phyloP scores from a whole-genome alignment of 495 filamentous ascomycete species.

The Talaromyces stipitatus region DNA sequence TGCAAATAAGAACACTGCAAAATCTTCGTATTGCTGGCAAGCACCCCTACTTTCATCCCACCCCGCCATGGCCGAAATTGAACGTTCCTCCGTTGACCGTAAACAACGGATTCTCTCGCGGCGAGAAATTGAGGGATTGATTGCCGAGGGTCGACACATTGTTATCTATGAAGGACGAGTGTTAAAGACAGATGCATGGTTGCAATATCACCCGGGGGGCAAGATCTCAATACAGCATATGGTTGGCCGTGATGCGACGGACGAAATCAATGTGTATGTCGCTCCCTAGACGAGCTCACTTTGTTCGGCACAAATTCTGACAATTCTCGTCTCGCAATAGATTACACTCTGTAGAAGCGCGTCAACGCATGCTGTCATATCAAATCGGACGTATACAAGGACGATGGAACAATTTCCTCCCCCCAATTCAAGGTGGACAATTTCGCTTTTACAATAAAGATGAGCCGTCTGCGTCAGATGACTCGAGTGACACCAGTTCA shows the following conservation, averaged over 20 bases:
- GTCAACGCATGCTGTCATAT: constrained; percentile 68
- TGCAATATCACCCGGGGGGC: constrained; percentile 85
- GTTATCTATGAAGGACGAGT: constrained; percentile 77
- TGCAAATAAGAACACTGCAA: background rate
- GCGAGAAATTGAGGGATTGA: constrained; percentile 75
- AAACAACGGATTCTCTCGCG: constrained; percentile 53
- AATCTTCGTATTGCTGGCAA: background rate
- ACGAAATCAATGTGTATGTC: constrained; percentile 86
- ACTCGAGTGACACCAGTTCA: constrained; percentile 33
- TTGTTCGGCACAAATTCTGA: background rate
- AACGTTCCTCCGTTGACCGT: constrained; percentile 17
- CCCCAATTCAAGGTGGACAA: constrained; percentile 85
- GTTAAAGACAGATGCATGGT: constrained; percentile 80
- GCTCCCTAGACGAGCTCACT: background rate
- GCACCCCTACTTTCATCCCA: background rate
- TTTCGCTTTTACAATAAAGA: constrained; percentile 54
- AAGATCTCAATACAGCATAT: constrained; percentile 90
- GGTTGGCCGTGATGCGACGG: constrained; percentile 93
- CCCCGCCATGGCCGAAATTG: background rate
- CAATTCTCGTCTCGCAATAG: constrained; percentile 37
- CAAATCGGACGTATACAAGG: constrained; percentile 80
- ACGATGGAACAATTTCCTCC: constrained; percentile 79
- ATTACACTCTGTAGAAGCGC: constrained; percentile 75
- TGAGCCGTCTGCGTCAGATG: constrained; percentile 30
- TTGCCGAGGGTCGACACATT: constrained; percentile 76